A percentile compares a stretch with the other conserved stretches of the same genome.
These are phyloP conservation scores for Eimeria falciformis DNA, from an alignment of 169 alveolate genomes.

Conservation along the genomic window DNA sequence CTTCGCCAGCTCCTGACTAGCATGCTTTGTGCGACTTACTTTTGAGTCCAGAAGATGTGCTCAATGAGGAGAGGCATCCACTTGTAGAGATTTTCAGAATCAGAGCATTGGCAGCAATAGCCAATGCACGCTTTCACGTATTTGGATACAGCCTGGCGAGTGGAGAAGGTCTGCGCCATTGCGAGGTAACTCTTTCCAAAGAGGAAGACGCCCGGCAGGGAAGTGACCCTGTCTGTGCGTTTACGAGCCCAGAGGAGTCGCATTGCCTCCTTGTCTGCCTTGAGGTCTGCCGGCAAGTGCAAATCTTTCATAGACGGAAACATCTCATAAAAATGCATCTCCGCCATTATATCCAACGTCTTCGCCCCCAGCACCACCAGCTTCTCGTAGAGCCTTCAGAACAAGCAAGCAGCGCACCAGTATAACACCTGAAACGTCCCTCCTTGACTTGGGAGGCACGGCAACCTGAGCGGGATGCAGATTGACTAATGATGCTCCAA, in stretches of 20 bases:
- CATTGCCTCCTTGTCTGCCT: constrained; percentile 45
- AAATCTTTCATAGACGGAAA: constrained; percentile 7
- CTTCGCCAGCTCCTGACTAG: too few species aligned
- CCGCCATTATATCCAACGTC: constrained; percentile 69
- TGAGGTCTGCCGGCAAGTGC: constrained; percentile 53
- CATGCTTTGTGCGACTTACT: constrained; percentile 2
- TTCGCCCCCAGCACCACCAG: constrained; percentile 78
- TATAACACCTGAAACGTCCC: too few species aligned
- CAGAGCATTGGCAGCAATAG: constrained; percentile 64
- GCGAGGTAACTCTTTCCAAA: constrained; percentile 77
- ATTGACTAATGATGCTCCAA: too few species aligned
- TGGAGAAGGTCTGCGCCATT: constrained; percentile 73
- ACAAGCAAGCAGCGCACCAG: neutral
- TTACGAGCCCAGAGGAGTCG: constrained; percentile 76
- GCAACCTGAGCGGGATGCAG: too few species aligned
- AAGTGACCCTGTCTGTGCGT: constrained; percentile 52
- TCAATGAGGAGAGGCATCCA: constrained; percentile 78
- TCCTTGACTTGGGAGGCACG: too few species aligned
- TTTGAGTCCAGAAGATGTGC: constrained; percentile 78
- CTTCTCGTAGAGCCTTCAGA: constrained; percentile 72
- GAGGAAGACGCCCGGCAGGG: constrained; percentile 42
- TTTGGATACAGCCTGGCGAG: constrained; percentile 70
- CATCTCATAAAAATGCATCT: constrained; percentile 73
- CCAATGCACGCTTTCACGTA: constrained; percentile 77
- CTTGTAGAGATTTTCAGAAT: constrained; percentile 69